Percentiles rank a stretch among this genome's conserved stretches.
phyloP scores from a whole-genome alignment of 1,139 yeast species.

The Geotrichum restrictum region DNA sequence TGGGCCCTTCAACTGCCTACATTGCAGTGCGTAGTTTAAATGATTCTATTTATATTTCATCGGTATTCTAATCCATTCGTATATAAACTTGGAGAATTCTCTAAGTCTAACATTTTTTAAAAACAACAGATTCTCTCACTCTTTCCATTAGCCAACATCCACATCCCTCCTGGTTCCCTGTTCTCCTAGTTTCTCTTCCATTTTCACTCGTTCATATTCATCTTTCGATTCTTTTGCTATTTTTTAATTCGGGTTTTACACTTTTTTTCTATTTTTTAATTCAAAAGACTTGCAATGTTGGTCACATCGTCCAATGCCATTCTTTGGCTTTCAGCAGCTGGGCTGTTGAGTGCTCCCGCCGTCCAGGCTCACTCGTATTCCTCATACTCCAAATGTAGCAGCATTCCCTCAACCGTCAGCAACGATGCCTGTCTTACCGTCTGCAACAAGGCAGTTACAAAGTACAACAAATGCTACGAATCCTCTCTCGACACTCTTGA shows the following conservation, averaged over 20 bases:
- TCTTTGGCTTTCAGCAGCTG: slow-evolving; percentile 4
- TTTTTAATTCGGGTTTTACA: too few relatives aligned
- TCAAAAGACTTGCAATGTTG: too few relatives aligned
- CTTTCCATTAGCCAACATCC: background rate
- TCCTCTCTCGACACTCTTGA: background rate
- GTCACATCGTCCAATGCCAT: background rate
- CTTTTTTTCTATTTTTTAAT: too few relatives aligned
- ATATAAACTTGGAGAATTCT: background rate
- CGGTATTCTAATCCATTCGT: background rate
- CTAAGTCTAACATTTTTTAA: background rate
- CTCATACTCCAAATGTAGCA: background rate
- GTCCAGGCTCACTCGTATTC: background rate
- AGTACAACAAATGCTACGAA: slow-evolving; percentile 1
- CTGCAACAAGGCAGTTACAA: slow-evolving; percentile 5
- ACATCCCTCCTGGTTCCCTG: background rate
- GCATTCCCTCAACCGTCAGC: background rate
- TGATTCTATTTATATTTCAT: background rate
- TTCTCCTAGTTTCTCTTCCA: background rate
- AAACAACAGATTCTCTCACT: background rate
- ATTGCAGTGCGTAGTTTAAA: too few relatives aligned
- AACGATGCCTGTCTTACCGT: background rate
- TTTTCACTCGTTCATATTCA: background rate
- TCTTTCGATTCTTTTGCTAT: background rate
- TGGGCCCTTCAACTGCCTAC: too few relatives aligned
- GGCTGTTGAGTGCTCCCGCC: slow-evolving; percentile 7